Base-by-base conservation (phyloP, 768 basidiomycete genomes). In the Gloeopeniophorella convolvens region DNA sequence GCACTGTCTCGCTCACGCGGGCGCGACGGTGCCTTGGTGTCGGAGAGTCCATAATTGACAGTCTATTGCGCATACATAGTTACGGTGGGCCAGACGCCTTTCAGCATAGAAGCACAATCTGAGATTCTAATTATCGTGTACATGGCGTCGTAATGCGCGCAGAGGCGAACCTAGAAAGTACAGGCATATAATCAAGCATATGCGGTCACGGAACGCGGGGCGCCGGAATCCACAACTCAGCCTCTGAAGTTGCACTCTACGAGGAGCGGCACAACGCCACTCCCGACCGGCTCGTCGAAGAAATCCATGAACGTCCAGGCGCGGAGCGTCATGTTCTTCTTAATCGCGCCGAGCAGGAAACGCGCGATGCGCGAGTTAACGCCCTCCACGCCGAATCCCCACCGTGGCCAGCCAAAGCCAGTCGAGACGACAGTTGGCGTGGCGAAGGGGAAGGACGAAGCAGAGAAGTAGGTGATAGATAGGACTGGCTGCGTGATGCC, bases 291-390 rank as follows among this genome's bases (percentile, higher is more conserved):
- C 46, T 83, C 74, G 5, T 70, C 69, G 56, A 77, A 88, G 59
- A 78, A 92, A 60, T 92, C 89, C 71, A 89, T 69, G 27, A 91
- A 62, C 3, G 70, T 73, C 88, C 89, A 91, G 4, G 87, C 88
- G 21, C 83, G 73, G 43, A 91, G 69, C 59, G 75, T 33, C 42
- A 1, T 21, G 11, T 43, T 27, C 33, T 48, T 47, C 41, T 55
- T 48, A 23, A 91, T 65, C 51, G 69, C 66, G 32, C 78, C 74
- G 36, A 91, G 61, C 16, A 92, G 62, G 85, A 89, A 95, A 46
- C 67, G 69, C 3, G 76, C 82, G 3, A 90, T 68, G n/a, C 83
- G 74, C 20, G 72, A 72, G 61, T 97, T 97, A 33, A 93, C 82
- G 2, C 93, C 93, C 62, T 89, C 82, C n/a, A 92, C 71, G 4